phyloP scores from a whole-genome alignment of 768 basidiomycete species.

The Galerina marginata region DNA sequence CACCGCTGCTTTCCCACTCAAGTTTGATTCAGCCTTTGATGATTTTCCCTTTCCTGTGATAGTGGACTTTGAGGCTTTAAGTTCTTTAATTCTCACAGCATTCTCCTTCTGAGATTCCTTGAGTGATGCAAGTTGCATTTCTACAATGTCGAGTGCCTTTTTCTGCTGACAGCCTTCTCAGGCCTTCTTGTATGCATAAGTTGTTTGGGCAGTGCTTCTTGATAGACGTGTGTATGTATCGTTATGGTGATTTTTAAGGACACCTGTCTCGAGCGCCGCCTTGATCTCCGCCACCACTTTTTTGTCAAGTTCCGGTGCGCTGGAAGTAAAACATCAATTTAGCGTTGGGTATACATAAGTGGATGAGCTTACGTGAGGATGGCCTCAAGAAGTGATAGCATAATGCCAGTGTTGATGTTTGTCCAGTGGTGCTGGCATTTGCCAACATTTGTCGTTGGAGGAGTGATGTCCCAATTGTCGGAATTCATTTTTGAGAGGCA shows the following conservation, averaged over 20 bases:
- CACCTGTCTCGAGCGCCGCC: slow-evolving; percentile 10
- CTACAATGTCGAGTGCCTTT: slow-evolving; percentile 3
- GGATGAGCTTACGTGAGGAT: slow-evolving; percentile 15
- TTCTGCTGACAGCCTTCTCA: neutral
- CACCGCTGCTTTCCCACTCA: neutral
- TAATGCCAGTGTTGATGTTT: slow-evolving; percentile 22
- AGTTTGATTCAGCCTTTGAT: neutral
- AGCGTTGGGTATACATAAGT: neutral
- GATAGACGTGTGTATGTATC: slow-evolving; percentile 6
- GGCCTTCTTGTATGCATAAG: slow-evolving; percentile 6
- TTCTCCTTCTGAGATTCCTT: slow-evolving; percentile 1
- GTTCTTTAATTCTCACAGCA: neutral
- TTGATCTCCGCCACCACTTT: slow-evolving; percentile 8
- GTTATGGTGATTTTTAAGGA: slow-evolving; percentile 15
- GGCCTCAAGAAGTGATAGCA: slow-evolving; percentile 23
- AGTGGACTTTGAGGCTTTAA: neutral
- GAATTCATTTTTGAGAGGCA: slow-evolving; percentile 21
- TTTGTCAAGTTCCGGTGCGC: slow-evolving; percentile 11
- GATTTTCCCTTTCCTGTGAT: neutral
- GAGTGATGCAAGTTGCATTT: neutral
- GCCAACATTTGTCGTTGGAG: slow-evolving; percentile 26
- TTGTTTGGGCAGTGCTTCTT: neutral
- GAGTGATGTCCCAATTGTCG: slow-evolving; percentile 24
- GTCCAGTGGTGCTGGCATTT: slow-evolving; percentile 29
- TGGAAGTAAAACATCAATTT: neutral